Evolutionary conservation across 2,329 filamentous ascomycete species (phyloP).

Genomic region (Aureobasidium sp.): DNA sequence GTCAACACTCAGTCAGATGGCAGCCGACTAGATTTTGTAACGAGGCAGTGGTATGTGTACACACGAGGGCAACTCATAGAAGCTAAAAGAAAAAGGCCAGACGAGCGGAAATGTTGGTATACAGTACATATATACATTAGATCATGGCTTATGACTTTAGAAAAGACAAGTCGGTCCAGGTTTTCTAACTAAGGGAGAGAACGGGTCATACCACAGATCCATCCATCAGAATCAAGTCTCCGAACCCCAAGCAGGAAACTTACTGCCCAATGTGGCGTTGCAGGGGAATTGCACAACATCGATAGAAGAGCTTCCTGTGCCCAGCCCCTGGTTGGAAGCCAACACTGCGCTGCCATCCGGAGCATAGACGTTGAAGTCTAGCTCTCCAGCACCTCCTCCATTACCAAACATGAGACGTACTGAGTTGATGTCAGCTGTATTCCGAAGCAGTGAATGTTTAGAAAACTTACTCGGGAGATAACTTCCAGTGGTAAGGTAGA

Average conservation of each 20-base stretch:
- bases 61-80: too few species aligned
- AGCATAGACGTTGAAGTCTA: constrained; percentile 16
- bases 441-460: too few species aligned
- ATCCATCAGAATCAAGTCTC: background rate
- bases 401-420: constrained; percentile 10
- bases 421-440: too few species aligned
- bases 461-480: constrained; percentile 2
- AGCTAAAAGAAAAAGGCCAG: too few species aligned
- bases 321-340: background rate
- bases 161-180: too few species aligned
- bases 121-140: too few species aligned
- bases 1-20: too few species aligned
- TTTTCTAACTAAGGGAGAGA: background rate
- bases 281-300: constrained; percentile 15
- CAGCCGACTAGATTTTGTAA: too few species aligned
- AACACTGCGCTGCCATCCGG: constrained; percentile 9
- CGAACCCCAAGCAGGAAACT: constrained; percentile 17
- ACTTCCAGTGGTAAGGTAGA: constrained; percentile 13
- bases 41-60: too few species aligned
- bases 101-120: too few species aligned
- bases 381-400: constrained; percentile 16
- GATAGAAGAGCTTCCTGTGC: constrained; percentile 13
- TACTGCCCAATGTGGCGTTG: constrained; percentile 9
- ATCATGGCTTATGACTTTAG: too few species aligned
- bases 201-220: background rate